Conservation (phyloP, 805 yeast species). For the Monosporozyma aerobia region DNA sequence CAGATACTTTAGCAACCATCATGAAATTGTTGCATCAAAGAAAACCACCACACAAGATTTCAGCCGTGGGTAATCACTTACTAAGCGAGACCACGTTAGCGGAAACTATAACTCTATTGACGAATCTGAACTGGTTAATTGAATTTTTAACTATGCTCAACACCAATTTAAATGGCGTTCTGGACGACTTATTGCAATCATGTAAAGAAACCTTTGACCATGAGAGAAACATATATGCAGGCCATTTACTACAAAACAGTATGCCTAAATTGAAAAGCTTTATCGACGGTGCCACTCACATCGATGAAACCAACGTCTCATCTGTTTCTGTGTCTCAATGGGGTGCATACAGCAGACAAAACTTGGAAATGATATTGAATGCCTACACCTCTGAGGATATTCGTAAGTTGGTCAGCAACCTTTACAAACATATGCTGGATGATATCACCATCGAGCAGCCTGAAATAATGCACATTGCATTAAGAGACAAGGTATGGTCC, state of each 20-base stretch:
- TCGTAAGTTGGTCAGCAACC: conserved; percentile 41
- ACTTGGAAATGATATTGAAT: conserved; percentile 46
- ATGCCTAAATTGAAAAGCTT: conserved; percentile 63
- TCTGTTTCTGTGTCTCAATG: conserved; percentile 45
- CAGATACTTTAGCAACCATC: conserved; percentile 2
- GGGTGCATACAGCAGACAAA: conserved; percentile 54
- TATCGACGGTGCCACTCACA: conserved; percentile 51
- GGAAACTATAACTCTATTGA: conserved; percentile 39
- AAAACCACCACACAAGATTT: background rate
- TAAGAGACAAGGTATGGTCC: conserved; percentile 59
- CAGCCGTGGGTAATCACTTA: background rate
- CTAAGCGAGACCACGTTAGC: conserved; percentile 21
- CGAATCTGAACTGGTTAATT: conserved; percentile 45
- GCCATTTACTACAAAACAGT: conserved; percentile 39
- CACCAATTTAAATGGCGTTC: conserved; percentile 10
- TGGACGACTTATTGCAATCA: conserved; percentile 15
- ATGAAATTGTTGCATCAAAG: conserved; percentile 2
- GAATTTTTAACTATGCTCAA: conserved; percentile 31
- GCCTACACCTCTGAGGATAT: conserved; percentile 54
- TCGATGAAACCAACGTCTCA: conserved; percentile 21
- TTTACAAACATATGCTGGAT: conserved; percentile 46
- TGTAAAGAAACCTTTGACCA: conserved; percentile 24
- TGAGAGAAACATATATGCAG: conserved; percentile 37
- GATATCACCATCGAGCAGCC: conserved; percentile 36
- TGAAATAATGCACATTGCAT: conserved; percentile 29